Conservation (phyloP, 495 filamentous ascomycete species). For the Lindgomyces ingoldianus region DNA sequence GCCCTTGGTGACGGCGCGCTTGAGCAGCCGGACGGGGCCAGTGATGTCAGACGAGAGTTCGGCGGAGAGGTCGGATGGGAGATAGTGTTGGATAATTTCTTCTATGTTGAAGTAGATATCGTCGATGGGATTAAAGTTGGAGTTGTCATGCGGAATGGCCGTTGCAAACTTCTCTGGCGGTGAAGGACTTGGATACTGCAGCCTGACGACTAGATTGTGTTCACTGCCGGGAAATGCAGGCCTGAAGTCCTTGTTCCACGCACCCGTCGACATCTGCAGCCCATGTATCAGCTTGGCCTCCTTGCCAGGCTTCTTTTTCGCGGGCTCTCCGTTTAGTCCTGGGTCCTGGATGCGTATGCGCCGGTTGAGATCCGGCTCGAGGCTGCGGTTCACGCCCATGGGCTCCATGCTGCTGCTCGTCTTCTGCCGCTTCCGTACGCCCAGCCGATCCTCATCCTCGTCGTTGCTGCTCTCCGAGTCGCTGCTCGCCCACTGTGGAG, state of each 20-base stretch:
- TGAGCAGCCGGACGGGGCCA: conserved; percentile 71
- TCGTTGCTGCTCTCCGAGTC: conserved; percentile 25
- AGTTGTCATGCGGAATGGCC: conserved; percentile 69
- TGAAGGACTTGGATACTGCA: conserved; percentile 45
- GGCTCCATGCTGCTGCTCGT: conserved; percentile 36
- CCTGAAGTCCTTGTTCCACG: conserved; percentile 30
- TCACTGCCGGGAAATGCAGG: conserved; percentile 25
- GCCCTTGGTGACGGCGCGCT: conserved; percentile 62
- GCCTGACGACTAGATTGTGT: conserved; percentile 36
- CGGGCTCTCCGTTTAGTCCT: background rate
- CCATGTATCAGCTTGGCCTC: conserved; percentile 26
- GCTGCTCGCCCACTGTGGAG: conserved; percentile 26
- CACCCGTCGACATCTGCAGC: conserved; percentile 26
- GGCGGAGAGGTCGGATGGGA: conserved; percentile 64
- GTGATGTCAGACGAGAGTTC: conserved; percentile 70
- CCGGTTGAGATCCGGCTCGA: conserved; percentile 31
- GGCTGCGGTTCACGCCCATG: conserved; percentile 7
- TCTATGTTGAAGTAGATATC: conserved; percentile 83
- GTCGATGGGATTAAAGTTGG: conserved; percentile 79
- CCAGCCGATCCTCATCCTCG: conserved; percentile 7
- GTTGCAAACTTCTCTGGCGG: conserved; percentile 61
- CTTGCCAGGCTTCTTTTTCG: conserved; percentile 4
- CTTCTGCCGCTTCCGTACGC: conserved; percentile 34
- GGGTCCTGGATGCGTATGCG: conserved; percentile 23
- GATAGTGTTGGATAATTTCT: conserved; percentile 69